Base-by-base conservation (phyloP, 176 grass and related monocot genomes). In the Puccinellia tenuiflora region DNA sequence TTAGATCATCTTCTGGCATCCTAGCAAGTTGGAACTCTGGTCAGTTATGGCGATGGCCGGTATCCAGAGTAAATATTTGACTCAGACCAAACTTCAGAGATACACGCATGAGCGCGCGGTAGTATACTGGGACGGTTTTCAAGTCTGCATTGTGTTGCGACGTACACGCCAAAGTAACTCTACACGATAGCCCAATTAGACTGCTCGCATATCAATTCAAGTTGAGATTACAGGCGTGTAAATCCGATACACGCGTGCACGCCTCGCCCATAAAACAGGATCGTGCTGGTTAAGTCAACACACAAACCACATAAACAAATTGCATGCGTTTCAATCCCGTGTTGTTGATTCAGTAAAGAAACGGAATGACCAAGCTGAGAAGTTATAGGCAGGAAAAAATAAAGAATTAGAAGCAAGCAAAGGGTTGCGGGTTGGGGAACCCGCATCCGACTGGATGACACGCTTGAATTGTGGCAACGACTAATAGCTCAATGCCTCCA, bases 221-320 rank as follows among this genome's bases (percentile, higher is more conserved):
- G 21, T 82, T 68, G 21, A 45, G 9, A 28, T 30, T 46, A 26
- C 72, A 82, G 0, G 39, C 53, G n/a, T 25, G 68, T 45, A 29
- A 34, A 22, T 64, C 7, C 5, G 29, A 22, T 52, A 8, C 17
- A 79, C 64, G 55, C 66, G 73, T 66, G 61, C 53, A 60, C 22
- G n/a, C 54, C 73, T 75, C 21, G n/a, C 29, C 3, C 40, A 78
- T 28, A 77, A 2, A 81, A 37, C 73, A 73, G 73, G 66, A 31
- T 86, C 79, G 79, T n/a, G 84, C 65, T 79, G 74, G 75, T 83
- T 75, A 57, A 90, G 79, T 90, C 88, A 79, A 56, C 69, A 50
- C 73, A 66, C 20, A 21, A 79, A 30, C 4, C 76, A 46, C 20
- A 10, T 65, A 31, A 65, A 56, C 14, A 78, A 65, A 79, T 47